A percentile compares a stretch with the other conserved stretches of the same genome.
These are phyloP conservation scores for Inonotus obliquus DNA, from an alignment of 1,284 basidiomycete genomes.

Conservation along the genomic window DNA sequence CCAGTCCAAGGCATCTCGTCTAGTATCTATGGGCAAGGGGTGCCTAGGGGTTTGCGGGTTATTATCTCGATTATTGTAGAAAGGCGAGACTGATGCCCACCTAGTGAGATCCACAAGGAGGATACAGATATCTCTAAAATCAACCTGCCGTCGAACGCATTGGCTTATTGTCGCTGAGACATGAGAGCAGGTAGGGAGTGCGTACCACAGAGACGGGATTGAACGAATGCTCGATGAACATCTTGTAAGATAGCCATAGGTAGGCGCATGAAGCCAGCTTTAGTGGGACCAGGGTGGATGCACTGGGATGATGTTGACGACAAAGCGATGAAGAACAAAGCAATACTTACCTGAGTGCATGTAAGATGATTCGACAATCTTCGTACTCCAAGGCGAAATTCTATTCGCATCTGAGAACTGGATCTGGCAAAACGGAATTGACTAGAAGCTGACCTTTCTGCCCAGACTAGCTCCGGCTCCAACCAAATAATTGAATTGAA, in stretches of 20 bases:
- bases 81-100: not conserved
- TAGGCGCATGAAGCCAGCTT: conserved; percentile 9
- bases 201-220: conserved; percentile 8
- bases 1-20: conserved; percentile 10
- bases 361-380: conserved; percentile 11
- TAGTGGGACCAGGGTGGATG: conserved; percentile 8
- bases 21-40: not conserved
- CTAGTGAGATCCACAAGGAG: conserved; percentile 2
- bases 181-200: not conserved
- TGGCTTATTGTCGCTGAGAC: not conserved
- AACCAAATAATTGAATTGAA: conserved; percentile 12
- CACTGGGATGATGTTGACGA: not conserved
- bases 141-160: not conserved
- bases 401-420: not conserved
- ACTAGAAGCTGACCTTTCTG: not conserved
- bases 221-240: not conserved
- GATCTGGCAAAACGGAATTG: not conserved
- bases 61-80: too few relatives aligned
- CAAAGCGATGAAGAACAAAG: not conserved
- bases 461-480: conserved; percentile 9
- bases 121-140: conserved; percentile 1
- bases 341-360: not conserved
- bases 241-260: conserved; percentile 4
- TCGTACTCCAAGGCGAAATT: conserved; percentile 8
- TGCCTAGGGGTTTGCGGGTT: not conserved